A percentile compares a stretch with the other conserved stretches of the same genome.
Conservation (phyloP, 73 alveolate species). For the Durusdinium trenchii region DNA sequence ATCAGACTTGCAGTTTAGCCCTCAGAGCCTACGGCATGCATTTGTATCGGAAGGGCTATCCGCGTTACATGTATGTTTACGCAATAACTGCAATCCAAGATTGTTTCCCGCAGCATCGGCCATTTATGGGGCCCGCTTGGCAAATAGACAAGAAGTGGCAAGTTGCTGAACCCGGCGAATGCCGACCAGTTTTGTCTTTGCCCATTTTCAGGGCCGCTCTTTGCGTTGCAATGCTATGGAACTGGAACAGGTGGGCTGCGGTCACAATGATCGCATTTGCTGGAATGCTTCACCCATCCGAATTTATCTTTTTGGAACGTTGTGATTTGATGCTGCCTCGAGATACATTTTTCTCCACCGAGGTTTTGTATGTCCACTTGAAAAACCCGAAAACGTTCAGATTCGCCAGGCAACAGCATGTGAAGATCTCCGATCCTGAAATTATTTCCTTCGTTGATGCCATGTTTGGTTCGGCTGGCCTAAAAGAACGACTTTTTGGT, state of each 20-base stretch:
- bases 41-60: background rate
- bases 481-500: background rate
- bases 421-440: background rate
- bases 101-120: background rate
- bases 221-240: background rate
- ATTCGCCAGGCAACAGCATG: background rate
- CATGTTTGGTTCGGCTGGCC: background rate
- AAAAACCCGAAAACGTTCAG: background rate
- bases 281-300: constrained; percentile 19
- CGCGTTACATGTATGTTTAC: background rate
- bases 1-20: background rate
- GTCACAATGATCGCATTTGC: background rate
- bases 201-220: background rate
- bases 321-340: background rate
- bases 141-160: constrained; percentile 17
- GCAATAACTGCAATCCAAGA: constrained; percentile 11
- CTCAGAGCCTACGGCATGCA: background rate
- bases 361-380: background rate
- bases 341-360: background rate
- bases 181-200: background rate
- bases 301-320: background rate
- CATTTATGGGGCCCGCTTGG: background rate
- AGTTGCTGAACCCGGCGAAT: background rate
- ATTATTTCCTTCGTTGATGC: background rate
- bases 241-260: background rate